phyloP scores from a whole-genome alignment of 2,329 filamentous ascomycete genomes.

The Emergomyces africanus region DNA sequence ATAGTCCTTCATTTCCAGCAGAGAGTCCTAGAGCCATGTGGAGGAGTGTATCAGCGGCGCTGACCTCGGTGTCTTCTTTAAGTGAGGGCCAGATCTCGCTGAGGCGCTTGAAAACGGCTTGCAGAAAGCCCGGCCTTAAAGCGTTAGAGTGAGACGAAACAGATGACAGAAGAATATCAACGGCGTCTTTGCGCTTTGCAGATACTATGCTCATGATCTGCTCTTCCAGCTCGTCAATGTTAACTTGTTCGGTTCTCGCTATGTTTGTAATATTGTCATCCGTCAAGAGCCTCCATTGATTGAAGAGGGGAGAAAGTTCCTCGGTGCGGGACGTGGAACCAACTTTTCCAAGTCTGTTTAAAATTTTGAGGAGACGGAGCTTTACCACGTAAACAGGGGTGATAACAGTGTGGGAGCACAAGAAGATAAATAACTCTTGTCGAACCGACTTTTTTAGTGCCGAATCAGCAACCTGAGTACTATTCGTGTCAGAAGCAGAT shows the following conservation, averaged over 20 bases:
- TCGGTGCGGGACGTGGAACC: constrained; percentile 61
- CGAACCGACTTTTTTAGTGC: constrained; percentile 52
- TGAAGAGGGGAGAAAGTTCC: constrained; percentile 61
- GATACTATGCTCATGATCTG: constrained; percentile 42
- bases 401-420: constrained; percentile 57
- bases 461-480: constrained; percentile 26
- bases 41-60: constrained; percentile 27
- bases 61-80: constrained; percentile 24
- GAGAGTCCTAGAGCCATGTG: constrained; percentile 26
- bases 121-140: constrained; percentile 44
- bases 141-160: constrained; percentile 32
- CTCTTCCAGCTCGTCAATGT: constrained; percentile 37
- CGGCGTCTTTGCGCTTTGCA: constrained; percentile 45
- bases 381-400: constrained; percentile 61
- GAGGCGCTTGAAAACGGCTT: constrained; percentile 55
- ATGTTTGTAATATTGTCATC: constrained; percentile 39
- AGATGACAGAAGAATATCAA: constrained; percentile 41
- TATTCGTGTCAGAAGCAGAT: constrained; percentile 19
- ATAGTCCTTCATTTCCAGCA: constrained; percentile 15
- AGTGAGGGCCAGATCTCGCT: constrained; percentile 54
- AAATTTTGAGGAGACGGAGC: constrained; percentile 53
- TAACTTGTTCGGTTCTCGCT: constrained; percentile 38
- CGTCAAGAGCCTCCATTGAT: constrained; percentile 51
- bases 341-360: constrained; percentile 60
- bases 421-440: constrained; percentile 53